These are phyloP conservation scores for Saccharum officinarum DNA, from an alignment of 176 grass and related monocot genomes.

Conservation along the genomic window DNA sequence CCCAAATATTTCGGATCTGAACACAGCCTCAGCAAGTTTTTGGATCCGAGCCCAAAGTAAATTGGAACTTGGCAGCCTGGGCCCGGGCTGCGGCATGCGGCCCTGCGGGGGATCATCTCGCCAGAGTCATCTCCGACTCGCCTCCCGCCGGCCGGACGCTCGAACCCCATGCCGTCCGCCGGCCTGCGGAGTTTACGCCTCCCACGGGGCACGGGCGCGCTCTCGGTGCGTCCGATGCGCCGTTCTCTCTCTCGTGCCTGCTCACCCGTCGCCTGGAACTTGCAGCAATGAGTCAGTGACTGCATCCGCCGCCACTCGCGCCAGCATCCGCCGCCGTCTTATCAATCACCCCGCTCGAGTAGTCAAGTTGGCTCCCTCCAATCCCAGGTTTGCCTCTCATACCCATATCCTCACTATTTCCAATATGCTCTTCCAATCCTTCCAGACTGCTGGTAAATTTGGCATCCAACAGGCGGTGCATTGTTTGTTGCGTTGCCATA, in stretches of 20 bases:
- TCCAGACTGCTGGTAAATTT: not conserved
- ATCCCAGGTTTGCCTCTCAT: not conserved
- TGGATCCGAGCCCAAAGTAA: no score
- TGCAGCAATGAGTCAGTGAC: not conserved
- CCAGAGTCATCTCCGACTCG: not conserved
- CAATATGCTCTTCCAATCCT: not conserved
- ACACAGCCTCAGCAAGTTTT: no score
- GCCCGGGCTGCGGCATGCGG: not conserved
- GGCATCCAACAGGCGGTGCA: not conserved
- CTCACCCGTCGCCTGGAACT: not conserved
- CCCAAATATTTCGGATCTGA: no score
- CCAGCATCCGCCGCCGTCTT: not conserved
- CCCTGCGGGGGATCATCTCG: not conserved
- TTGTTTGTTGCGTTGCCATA: not conserved
- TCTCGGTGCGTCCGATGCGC: not conserved
- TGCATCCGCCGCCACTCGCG: not conserved
- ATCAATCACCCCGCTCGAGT: not conserved
- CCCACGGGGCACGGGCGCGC: not conserved
- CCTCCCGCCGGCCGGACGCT: not conserved
- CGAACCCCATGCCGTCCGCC: not conserved
- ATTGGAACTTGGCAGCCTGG: not conserved
- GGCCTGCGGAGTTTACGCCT: not conserved
- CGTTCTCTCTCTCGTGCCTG: not conserved
- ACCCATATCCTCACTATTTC: not conserved
- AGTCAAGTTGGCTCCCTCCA: not conserved